phyloP scores from a whole-genome alignment of 352 stramenopile genomes.

The Aphanomyces euteiches region DNA sequence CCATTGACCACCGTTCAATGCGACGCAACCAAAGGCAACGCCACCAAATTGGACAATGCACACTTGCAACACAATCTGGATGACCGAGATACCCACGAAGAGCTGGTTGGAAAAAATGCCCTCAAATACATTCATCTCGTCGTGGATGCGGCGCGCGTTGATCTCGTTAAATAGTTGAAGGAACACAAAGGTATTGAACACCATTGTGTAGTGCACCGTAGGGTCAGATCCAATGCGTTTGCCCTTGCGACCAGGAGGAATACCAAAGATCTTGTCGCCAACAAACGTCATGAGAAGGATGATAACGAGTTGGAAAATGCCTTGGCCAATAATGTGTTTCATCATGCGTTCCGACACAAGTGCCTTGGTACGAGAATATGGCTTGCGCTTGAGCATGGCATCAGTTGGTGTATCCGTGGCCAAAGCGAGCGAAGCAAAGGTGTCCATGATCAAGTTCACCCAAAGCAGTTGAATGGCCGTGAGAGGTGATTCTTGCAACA shows the following conservation, averaged over 20 bases:
- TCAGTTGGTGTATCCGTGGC: constrained; percentile 79
- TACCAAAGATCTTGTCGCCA: constrained; percentile 29
- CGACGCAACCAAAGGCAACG: constrained; percentile 53
- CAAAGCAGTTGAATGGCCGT: constrained; percentile 91
- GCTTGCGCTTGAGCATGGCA: constrained; percentile 65
- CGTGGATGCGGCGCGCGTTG: constrained; percentile 28
- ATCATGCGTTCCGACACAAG: constrained; percentile 85
- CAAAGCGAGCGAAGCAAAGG: constrained; percentile 83
- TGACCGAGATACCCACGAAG: constrained; percentile 88
- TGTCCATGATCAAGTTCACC: constrained; percentile 94
- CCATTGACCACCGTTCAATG: constrained; percentile 45
- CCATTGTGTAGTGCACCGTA: constrained; percentile 25
- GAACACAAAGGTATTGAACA: constrained; percentile 38
- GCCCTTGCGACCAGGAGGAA: constrained; percentile 31
- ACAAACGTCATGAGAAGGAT: constrained; percentile 67
- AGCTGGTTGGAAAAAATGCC: constrained; percentile 90
- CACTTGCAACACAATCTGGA: constrained; percentile 89
- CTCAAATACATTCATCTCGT: constrained; percentile 48
- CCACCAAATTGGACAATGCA: constrained; percentile 94
- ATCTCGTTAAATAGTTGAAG: constrained; percentile 35
- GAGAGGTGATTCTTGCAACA: constrained; percentile 58
- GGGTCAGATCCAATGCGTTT: not conserved
- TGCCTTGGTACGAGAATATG: constrained; percentile 62
- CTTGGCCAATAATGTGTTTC: constrained; percentile 83
- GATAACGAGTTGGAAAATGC: constrained; percentile 71